phyloP scores from a whole-genome alignment of 2,329 filamentous ascomycete genomes.

The Talaromyces funiculosus region DNA sequence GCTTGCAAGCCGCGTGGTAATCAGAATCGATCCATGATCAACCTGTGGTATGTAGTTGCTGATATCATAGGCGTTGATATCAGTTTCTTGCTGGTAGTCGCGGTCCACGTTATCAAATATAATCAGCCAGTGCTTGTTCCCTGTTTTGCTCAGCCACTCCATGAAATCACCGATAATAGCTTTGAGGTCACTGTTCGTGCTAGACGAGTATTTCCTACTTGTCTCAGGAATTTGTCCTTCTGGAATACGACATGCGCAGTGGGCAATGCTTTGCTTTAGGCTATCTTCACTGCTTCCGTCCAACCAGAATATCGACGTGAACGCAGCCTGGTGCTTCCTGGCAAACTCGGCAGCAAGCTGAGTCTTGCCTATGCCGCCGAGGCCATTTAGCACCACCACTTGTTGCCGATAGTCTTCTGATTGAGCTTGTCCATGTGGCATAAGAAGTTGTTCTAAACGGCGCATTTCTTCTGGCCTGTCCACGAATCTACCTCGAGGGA shows the following conservation, averaged over 20 bases:
- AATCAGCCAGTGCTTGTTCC: slow-evolving; percentile 11
- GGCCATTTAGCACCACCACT: slow-evolving; percentile 27
- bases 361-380: slow-evolving; percentile 46
- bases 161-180: slow-evolving; percentile 13
- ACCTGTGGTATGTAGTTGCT: slow-evolving; percentile 3
- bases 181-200: background rate
- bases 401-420: background rate
- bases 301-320: slow-evolving; percentile 42
- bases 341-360: slow-evolving; percentile 37
- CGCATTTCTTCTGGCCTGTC: slow-evolving; percentile 9
- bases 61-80: slow-evolving; percentile 11
- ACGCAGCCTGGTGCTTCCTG: slow-evolving; percentile 29
- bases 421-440: background rate
- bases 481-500: slow-evolving; percentile 5
- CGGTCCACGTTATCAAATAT: slow-evolving; percentile 10
- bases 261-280: slow-evolving; percentile 28
- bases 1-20: slow-evolving; percentile 11
- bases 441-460: slow-evolving; percentile 2
- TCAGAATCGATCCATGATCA: slow-evolving; percentile 13
- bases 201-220: background rate
- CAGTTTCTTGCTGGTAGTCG: background rate
- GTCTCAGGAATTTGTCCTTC: slow-evolving; percentile 1
- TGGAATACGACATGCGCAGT: background rate
- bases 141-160: slow-evolving; percentile 8
- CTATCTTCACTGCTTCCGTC: slow-evolving; percentile 35